Evolutionary conservation across 129 eudicot genomes (phyloP).

Genomic region (Cynara cardunculus): DNA sequence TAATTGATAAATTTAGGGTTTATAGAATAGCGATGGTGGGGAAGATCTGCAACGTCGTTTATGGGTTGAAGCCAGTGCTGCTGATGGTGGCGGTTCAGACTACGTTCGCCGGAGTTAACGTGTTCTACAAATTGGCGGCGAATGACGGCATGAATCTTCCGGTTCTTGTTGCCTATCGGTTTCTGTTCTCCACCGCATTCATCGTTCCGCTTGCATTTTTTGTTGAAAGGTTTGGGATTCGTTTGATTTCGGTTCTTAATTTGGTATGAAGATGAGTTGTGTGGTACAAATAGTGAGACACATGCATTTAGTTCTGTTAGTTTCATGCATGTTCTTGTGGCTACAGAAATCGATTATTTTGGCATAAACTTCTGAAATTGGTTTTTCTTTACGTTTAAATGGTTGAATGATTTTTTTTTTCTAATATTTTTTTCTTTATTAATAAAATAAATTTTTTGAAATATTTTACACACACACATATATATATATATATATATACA

Average conservation of each 20-base stretch:
- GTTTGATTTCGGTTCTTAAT: neutral
- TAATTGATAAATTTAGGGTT: slow-evolving; percentile 8
- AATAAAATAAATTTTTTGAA: too few species aligned
- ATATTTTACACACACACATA: too few species aligned
- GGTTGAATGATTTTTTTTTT: too few species aligned
- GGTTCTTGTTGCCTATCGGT: slow-evolving; percentile 52
- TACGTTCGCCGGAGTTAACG: slow-evolving; percentile 32
- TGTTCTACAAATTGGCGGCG: slow-evolving; percentile 52
- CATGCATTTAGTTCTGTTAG: neutral
- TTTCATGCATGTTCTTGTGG: neutral
- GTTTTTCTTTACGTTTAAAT: neutral
- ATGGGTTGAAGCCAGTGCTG: slow-evolving; percentile 50
- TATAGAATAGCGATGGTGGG: slow-evolving; percentile 10
- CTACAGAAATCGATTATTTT: neutral
- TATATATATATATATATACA: too few species aligned
- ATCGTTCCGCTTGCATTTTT: slow-evolving; percentile 52
- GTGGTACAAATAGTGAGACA: neutral
- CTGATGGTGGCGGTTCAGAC: slow-evolving; percentile 46
- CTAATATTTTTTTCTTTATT: too few species aligned
- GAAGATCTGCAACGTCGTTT: slow-evolving; percentile 26
- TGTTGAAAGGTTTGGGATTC: slow-evolving; percentile 45
- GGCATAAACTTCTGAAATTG: neutral
- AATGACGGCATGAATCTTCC: slow-evolving; percentile 40
- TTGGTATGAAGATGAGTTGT: neutral
- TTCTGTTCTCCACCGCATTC: slow-evolving; percentile 42